Conservation (phyloP, 2,329 filamentous ascomycete genomes). For the Diplodia scrobiculata region DNA sequence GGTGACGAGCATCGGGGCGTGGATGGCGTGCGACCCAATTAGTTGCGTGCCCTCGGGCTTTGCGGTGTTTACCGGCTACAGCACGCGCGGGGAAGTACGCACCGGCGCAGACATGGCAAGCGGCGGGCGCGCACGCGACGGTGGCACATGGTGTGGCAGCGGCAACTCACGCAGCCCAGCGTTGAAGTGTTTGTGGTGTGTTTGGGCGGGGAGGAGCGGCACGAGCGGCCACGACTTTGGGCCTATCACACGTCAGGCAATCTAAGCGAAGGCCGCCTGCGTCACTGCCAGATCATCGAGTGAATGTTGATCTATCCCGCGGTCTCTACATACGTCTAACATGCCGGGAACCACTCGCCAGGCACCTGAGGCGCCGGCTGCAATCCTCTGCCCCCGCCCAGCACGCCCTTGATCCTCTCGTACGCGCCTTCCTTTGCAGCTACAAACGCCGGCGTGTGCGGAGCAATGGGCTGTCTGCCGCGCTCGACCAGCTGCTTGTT, state of each 20-base stretch:
- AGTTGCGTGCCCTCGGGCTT: not conserved
- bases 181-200: not conserved
- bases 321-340: not conserved
- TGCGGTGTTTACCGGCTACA: slow-evolving; percentile 5
- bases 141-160: not conserved
- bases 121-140: not conserved
- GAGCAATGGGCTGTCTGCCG: slow-evolving; percentile 35
- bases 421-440: slow-evolving; percentile 41
- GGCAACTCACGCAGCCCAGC: not conserved
- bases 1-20: slow-evolving; percentile 21
- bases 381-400: slow-evolving; percentile 29
- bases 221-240: slow-evolving; percentile 1
- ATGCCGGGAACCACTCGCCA: slow-evolving; percentile 12
- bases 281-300: not conserved
- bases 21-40: slow-evolving; percentile 23
- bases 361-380: slow-evolving; percentile 36
- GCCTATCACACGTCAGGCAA: slow-evolving; percentile 14
- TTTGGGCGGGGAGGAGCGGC: no score
- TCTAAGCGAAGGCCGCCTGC: not conserved
- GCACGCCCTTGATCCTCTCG: slow-evolving; percentile 40
- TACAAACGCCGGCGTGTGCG: slow-evolving; percentile 45
- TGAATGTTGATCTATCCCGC: no score
- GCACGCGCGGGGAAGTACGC: slow-evolving; percentile 2
- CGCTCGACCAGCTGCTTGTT: slow-evolving; percentile 39
- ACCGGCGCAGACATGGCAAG: not conserved